Percentiles rank a stretch among this genome's conserved stretches.
Conservation (phyloP, 805 yeast genomes). For the Yamadazyma paraphyllophila region DNA sequence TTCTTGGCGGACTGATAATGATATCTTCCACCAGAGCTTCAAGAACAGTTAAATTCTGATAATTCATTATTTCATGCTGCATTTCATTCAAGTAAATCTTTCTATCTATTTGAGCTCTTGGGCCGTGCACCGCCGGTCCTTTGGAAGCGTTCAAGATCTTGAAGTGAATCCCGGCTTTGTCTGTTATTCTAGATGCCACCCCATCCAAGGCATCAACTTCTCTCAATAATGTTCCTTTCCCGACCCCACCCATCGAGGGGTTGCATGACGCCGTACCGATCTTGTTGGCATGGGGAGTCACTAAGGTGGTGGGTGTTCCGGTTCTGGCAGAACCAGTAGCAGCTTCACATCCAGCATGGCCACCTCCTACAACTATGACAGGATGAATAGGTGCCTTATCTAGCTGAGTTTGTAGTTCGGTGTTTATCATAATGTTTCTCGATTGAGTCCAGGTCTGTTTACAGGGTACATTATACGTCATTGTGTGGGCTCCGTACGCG, state of each 20-base stretch:
- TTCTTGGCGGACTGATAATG: slow-evolving; percentile 48
- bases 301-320: slow-evolving; percentile 66
- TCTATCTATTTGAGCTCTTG: slow-evolving; percentile 94
- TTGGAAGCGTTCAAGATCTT: slow-evolving; percentile 80
- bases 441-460: neutral
- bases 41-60: slow-evolving; percentile 55
- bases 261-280: slow-evolving; percentile 96
- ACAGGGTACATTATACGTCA: no score
- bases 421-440: slow-evolving; percentile 26
- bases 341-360: slow-evolving; percentile 99
- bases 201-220: slow-evolving; percentile 98
- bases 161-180: slow-evolving; percentile 88
- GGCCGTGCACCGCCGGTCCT: slow-evolving; percentile 99
- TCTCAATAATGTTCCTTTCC: slow-evolving; percentile 87
- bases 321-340: slow-evolving; percentile 88
- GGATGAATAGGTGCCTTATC: slow-evolving; percentile 42
- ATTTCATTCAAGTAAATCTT: slow-evolving; percentile 71
- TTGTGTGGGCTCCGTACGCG: no score
- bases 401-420: slow-evolving; percentile 34
- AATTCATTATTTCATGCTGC: slow-evolving; percentile 62
- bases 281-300: slow-evolving; percentile 73
- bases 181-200: slow-evolving; percentile 81
- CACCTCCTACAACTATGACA: slow-evolving; percentile 92
- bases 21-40: slow-evolving; percentile 86
- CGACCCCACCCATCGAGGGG: slow-evolving; percentile 98